These are phyloP conservation scores for Hanseniaspora pseudoguilliermondii DNA, from an alignment of 805 yeast species.

Conservation along the genomic window DNA sequence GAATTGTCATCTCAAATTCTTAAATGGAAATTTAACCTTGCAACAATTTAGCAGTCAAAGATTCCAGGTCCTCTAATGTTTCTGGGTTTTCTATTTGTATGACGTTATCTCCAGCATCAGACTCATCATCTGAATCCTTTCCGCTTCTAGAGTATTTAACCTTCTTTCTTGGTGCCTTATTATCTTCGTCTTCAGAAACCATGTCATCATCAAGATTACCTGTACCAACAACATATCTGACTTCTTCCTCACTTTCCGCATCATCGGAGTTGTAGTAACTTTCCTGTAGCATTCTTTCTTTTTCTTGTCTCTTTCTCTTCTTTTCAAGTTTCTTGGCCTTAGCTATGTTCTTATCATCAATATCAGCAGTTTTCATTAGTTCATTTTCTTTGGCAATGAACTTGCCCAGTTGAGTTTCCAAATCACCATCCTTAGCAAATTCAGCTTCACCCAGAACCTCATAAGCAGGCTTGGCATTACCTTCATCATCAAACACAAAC, in stretches of 20 bases:
- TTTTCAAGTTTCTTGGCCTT: conserved; percentile 71
- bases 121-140: conserved; percentile 24
- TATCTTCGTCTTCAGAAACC: conserved; percentile 22
- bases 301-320: conserved; percentile 77
- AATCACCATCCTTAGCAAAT: conserved; percentile 59
- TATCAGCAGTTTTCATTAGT: conserved; percentile 60
- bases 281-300: conserved; percentile 44
- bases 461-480: conserved; percentile 78
- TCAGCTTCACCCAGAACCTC: conserved; percentile 85
- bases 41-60: conserved; percentile 48
- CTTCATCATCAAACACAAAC: conserved; percentile 85
- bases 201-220: conserved; percentile 28
- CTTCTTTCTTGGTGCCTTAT: conserved; percentile 29
- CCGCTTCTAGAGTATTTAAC: conserved; percentile 23
- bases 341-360: conserved; percentile 63
- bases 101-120: conserved; percentile 25
- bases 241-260: conserved; percentile 18
- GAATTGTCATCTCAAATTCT: background rate
- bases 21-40: conserved; percentile 12
- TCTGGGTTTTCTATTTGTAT: conserved; percentile 79
- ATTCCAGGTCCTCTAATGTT: conserved; percentile 87
- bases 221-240: conserved; percentile 23
- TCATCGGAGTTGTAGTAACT: conserved; percentile 22
- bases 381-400: conserved; percentile 56
- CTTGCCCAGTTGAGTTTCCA: conserved; percentile 50